Evolutionary conservation across 768 basidiomycete species (phyloP).

Genomic region (Mycena rosella): DNA sequence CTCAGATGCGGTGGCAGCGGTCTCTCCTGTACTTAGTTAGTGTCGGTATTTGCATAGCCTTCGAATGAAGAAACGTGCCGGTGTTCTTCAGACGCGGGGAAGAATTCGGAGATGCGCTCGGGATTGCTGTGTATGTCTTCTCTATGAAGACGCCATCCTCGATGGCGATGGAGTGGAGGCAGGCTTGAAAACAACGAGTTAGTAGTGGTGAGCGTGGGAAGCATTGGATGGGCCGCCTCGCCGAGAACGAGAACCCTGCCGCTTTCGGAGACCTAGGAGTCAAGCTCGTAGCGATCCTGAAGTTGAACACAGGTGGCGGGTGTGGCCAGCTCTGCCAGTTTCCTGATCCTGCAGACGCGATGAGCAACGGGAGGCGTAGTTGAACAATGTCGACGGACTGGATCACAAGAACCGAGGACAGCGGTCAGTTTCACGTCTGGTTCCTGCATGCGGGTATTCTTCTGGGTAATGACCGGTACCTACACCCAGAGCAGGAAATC

Average conservation of each 20-base stretch:
- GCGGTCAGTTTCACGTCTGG: conserved; percentile 4
- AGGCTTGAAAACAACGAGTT: background rate
- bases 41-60: background rate
- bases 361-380: background rate
- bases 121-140: conserved; percentile 14
- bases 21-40: background rate
- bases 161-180: conserved; percentile 11
- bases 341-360: background rate
- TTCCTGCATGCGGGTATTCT: conserved; percentile 1
- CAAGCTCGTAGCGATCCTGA: background rate
- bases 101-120: conserved; percentile 18
- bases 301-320: conserved; percentile 12
- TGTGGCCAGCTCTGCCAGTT: conserved; percentile 17
- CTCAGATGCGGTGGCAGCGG: conserved; percentile 17
- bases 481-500: conserved; percentile 9
- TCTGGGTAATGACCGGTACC: conserved; percentile 1
- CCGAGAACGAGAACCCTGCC: conserved; percentile 23
- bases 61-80: background rate
- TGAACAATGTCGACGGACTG: background rate
- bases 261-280: conserved; percentile 24
- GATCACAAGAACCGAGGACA: conserved; percentile 15
- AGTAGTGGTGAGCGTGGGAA: background rate
- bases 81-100: conserved; percentile 19
- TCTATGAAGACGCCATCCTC: conserved; percentile 27
- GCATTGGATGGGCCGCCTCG: conserved; percentile 24